Evolutionary conservation across 768 basidiomycete genomes (phyloP).

Genomic region (Imleria badia): DNA sequence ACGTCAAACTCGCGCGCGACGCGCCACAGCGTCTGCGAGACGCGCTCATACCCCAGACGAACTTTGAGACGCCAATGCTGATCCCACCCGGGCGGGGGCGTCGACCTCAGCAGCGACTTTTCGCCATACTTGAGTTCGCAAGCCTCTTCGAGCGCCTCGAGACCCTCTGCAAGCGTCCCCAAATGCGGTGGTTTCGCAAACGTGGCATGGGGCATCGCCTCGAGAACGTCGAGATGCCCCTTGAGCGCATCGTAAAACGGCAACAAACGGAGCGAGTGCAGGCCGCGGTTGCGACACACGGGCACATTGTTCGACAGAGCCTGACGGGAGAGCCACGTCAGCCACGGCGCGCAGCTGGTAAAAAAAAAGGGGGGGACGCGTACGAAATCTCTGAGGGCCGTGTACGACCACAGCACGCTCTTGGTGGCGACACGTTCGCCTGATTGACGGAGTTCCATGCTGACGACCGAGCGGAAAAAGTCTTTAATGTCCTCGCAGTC

Average conservation of each 20-base stretch:
- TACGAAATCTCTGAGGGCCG: constrained; percentile 73
- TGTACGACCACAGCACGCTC: constrained; percentile 79
- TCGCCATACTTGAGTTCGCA: constrained; percentile 56
- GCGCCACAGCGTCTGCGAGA: constrained; percentile 65
- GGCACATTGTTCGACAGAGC: constrained; percentile 69
- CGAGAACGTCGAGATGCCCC: constrained; percentile 59
- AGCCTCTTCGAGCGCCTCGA: constrained; percentile 63
- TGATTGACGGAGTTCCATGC: constrained; percentile 76
- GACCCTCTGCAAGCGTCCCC: constrained; percentile 55
- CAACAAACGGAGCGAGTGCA: constrained; percentile 65
- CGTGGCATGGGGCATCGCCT: constrained; percentile 52
- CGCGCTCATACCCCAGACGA: constrained; percentile 61
- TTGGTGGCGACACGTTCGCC: constrained; percentile 79
- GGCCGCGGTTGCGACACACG: constrained; percentile 61
- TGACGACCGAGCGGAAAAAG: constrained; percentile 65
- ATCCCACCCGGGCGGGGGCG: constrained; percentile 45
- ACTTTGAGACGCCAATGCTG: constrained; percentile 60
- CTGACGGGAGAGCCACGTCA: constrained; percentile 32
- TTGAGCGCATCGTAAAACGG: constrained; percentile 61
- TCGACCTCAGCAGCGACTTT: constrained; percentile 33
- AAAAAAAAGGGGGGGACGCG: constrained; percentile 25
- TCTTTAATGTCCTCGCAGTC: constrained; percentile 72
- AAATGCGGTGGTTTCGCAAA: constrained; percentile 70
- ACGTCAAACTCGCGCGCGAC: constrained; percentile 73
- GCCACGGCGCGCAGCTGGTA: background rate